Evolutionary conservation across 495 filamentous ascomycete genomes (phyloP), one percentile per base, ranked within the genome.

Genomic region (Aspergillus ostianus): DNA sequence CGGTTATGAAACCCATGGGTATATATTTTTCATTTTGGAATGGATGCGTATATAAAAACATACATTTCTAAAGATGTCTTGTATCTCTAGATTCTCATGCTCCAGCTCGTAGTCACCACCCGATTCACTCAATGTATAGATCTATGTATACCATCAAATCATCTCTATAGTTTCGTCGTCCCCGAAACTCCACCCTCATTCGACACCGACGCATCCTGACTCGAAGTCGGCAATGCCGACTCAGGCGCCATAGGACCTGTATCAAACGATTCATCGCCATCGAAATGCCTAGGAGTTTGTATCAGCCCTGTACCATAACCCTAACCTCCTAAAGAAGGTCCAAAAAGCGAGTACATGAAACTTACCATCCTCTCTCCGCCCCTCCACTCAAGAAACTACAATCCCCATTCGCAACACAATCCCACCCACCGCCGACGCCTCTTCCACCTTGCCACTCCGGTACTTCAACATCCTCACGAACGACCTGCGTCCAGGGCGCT

Each of bases 281-380:
- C 83, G 58, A 93, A 92, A 63, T 83, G 83, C 89, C 88, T 91
- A 57, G 21, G 32, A 61, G 5, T n/a, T n/a, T n/a, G n/a, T n/a
- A n/a, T 52, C 36, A 51, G 58, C 51, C 32, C n/a, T 4, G 6
- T 2, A 8, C 29, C 3, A 32, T 32, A 32, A 10, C 29, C 29
- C 1, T 1, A 1, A 32, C 29, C 6, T 10, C 29, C 29, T 6
- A 32, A 32, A 32, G 29, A 26, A 26, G 23, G 23, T 23, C 26
- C 27, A 44, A 29, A 20, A 51, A 29, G 53, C 53, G 18, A 53
- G 46, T n/a, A n/a, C 63, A 57, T 36, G 41, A 61, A 67, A 85
- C 90, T 80, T 65, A 93, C 92, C 92, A 97, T 62, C 90, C 90
- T 69, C 93, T 80, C 75, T 98, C 93, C 63, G 91, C 91, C 6